phyloP scores from a whole-genome alignment of 2,329 filamentous ascomycete genomes.

The Fusarium dlaminii region DNA sequence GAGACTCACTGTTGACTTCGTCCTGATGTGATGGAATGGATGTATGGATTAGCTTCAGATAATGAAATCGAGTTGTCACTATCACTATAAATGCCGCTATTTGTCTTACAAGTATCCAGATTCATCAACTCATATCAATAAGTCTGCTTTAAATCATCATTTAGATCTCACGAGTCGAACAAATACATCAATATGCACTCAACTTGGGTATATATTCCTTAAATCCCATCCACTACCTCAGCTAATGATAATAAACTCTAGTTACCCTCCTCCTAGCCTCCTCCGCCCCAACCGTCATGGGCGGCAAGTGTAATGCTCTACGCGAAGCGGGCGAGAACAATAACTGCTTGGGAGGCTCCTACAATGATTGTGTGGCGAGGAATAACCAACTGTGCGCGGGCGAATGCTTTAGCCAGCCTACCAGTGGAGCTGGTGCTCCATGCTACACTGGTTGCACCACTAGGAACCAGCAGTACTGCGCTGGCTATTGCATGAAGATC shows the following conservation, averaged over 20 bases:
- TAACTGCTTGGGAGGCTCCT: neutral
- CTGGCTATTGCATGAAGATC: neutral
- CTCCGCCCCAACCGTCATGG: neutral
- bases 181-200: neutral
- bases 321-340: neutral
- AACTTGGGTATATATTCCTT: neutral
- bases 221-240: accelerated
- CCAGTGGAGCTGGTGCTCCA: neutral
- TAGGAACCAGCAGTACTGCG: neutral
- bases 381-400: neutral
- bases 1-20: no score
- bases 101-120: accelerated
- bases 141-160: accelerated
- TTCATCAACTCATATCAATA: neutral
- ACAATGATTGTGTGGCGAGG: neutral
- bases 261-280: neutral
- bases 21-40: neutral
- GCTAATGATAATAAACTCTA: neutral
- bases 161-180: accelerated
- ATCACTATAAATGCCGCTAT: neutral
- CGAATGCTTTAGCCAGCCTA: neutral
- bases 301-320: neutral
- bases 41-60: accelerated
- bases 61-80: accelerated
- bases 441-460: neutral